These are phyloP conservation scores for Lachancea waltii DNA, from an alignment of 805 yeast species.

Conservation along the genomic window DNA sequence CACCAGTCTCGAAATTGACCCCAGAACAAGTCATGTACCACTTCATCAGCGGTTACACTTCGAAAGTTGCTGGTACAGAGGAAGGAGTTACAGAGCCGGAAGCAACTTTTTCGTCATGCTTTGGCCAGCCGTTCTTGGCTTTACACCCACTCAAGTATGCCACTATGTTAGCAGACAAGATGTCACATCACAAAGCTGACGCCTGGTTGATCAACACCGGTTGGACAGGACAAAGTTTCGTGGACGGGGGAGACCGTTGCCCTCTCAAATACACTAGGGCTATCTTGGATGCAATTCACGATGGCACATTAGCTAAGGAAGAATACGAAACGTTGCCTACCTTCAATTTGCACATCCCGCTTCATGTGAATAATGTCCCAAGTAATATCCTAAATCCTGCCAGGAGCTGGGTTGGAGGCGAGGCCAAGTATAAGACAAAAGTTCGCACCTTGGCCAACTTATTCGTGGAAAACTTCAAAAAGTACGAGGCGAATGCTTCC, in stretches of 20 bases:
- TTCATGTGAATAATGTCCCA: constrained; percentile 69
- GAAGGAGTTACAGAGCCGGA: constrained; percentile 98
- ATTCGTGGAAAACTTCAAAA: constrained; percentile 82
- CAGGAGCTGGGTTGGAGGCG: constrained; percentile 65
- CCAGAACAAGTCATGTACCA: constrained; percentile 98
- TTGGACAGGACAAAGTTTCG: constrained; percentile 93
- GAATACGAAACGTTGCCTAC: constrained; percentile 80
- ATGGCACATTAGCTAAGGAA: constrained; percentile 75
- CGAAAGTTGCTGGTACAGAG: constrained; percentile 99
- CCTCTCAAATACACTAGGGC: constrained; percentile 97
- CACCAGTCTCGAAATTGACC: constrained; percentile 90
- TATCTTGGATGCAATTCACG: constrained; percentile 87
- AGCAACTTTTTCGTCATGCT: constrained; percentile 97
- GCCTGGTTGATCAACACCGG: constrained; percentile 99
- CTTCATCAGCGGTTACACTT: constrained; percentile 96
- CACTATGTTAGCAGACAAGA: constrained; percentile 90
- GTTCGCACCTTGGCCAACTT: constrained; percentile 62
- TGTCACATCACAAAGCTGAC: constrained; percentile 75
- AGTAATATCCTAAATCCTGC: constrained; percentile 79
- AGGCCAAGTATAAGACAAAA: constrained; percentile 45
- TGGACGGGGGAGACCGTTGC: constrained; percentile 94
- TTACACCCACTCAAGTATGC: constrained; percentile 98
- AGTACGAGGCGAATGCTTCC: constrained; percentile 77
- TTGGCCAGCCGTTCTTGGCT: constrained; percentile 98
- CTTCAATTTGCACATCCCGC: constrained; percentile 86